A percentile compares a stretch with the other conserved stretches of the same genome.
phyloP scores from a whole-genome alignment of 108 stramenopile species.

The Schizochytrium sp. region DNA sequence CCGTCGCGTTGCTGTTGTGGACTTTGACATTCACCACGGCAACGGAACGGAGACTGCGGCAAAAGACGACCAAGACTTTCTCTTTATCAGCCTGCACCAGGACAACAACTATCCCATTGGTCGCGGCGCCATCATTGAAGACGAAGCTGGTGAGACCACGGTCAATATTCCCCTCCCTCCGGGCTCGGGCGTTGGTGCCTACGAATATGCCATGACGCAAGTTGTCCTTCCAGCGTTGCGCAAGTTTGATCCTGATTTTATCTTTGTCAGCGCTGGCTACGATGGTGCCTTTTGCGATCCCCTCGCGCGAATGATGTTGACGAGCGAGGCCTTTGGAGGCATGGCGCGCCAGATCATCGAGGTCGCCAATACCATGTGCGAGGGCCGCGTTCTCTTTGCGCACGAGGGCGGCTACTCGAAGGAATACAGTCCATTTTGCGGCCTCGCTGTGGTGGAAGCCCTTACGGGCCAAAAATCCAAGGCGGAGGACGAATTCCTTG shows the following conservation, averaged over 20 bases:
- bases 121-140: constrained; percentile 21
- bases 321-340: constrained; percentile 32
- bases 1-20: constrained; percentile 45
- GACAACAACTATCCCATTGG: constrained; percentile 37
- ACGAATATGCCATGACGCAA: constrained; percentile 32
- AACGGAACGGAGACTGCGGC: constrained; percentile 61
- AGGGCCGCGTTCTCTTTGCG: constrained; percentile 37
- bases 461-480: background rate
- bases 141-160: constrained; percentile 17
- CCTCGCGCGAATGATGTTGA: constrained; percentile 43
- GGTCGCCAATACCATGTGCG: constrained; percentile 25
- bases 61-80: constrained; percentile 24
- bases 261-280: constrained; percentile 47
- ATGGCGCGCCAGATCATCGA: constrained; percentile 30
- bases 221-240: constrained; percentile 45
- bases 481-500: background rate
- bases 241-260: constrained; percentile 39
- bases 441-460: constrained; percentile 34
- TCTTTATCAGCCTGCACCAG: constrained; percentile 39
- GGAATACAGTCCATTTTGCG: constrained; percentile 46
- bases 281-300: constrained; percentile 49
- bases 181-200: constrained; percentile 44
- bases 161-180: constrained; percentile 54
- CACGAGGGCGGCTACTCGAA: constrained; percentile 52
- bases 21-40: constrained; percentile 86